Evolutionary conservation across 139 green algal genomes (phyloP).

Genomic region (Chlamydomonas sphaeroides): DNA sequence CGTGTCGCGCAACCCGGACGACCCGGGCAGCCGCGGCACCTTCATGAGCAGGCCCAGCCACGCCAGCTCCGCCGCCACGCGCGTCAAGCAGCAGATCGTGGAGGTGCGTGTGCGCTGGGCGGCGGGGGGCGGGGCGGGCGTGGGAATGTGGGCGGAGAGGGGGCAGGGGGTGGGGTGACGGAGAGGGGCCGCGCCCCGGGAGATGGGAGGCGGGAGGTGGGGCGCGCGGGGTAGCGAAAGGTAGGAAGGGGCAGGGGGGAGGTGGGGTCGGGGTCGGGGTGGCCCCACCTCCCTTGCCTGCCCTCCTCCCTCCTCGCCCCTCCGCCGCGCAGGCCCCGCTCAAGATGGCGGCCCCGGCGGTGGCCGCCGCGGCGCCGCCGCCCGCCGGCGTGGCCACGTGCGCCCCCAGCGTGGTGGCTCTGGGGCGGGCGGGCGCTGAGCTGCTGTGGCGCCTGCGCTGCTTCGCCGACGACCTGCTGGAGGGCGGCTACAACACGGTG

Average conservation of each 20-base stretch:
- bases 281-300: too few relatives aligned
- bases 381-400: background rate
- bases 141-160: too few relatives aligned
- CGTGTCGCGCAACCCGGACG: constrained; percentile 7
- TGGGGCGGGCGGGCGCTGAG: constrained; percentile 1
- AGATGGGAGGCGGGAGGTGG: background rate
- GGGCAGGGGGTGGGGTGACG: too few relatives aligned
- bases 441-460: constrained; percentile 57
- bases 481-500: constrained; percentile 70
- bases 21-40: constrained; percentile 7
- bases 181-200: too few relatives aligned
- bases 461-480: constrained; percentile 65
- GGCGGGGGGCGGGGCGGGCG: background rate
- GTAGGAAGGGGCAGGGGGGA: too few relatives aligned
- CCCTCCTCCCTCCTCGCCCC: background rate
- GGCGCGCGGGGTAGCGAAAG: too few relatives aligned
- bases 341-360: background rate
- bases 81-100: constrained; percentile 24
- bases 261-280: too few relatives aligned
- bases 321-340: background rate
- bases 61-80: background rate
- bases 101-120: background rate
- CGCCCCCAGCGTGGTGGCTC: background rate
- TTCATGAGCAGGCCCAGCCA: background rate
- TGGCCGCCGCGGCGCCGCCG: background rate